A percentile compares a stretch with the other conserved stretches of the same genome.
phyloP scores from a whole-genome alignment of 2,329 filamentous ascomycete species.

The Fusarium subglutinans region DNA sequence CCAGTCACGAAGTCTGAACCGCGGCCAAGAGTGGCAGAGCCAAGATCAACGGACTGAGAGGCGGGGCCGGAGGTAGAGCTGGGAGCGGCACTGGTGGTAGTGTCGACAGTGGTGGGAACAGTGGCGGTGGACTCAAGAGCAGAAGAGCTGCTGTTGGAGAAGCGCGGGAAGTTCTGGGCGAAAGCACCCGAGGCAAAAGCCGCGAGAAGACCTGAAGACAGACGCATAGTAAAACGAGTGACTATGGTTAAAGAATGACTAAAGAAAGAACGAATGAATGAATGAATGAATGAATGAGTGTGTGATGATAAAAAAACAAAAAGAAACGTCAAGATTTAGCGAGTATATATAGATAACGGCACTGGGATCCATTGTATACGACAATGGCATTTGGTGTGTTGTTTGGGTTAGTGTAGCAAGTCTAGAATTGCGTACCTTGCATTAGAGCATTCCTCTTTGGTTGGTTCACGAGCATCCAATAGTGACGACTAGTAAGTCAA shows the following conservation, averaged over 20 bases:
- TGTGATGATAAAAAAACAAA: neutral
- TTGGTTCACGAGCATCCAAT: neutral
- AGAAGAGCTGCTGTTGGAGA: conserved; percentile 17
- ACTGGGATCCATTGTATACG: neutral
- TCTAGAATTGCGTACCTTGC: neutral
- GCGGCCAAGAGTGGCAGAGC: neutral
- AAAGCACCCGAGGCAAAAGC: neutral
- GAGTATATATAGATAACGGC: neutral
- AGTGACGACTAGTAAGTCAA: neutral
- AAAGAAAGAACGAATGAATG: neutral
- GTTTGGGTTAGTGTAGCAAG: neutral
- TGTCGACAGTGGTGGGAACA: neutral
- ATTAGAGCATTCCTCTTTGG: neutral
- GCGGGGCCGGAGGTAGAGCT: neutral
- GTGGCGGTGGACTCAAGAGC: neutral
- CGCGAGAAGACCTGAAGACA: conserved; percentile 5
- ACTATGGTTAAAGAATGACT: conserved; percentile 4
- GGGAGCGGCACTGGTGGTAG: neutral
- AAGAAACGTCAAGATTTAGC: neutral
- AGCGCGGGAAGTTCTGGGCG: neutral
- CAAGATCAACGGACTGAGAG: neutral
- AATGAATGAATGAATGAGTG: neutral
- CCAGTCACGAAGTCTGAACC: neutral
- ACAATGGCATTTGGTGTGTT: neutral
- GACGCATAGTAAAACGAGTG: conserved; percentile 13